phyloP scores from a whole-genome alignment of 2,329 filamentous ascomycete species.

The Ophiostoma triangulosporum region DNA sequence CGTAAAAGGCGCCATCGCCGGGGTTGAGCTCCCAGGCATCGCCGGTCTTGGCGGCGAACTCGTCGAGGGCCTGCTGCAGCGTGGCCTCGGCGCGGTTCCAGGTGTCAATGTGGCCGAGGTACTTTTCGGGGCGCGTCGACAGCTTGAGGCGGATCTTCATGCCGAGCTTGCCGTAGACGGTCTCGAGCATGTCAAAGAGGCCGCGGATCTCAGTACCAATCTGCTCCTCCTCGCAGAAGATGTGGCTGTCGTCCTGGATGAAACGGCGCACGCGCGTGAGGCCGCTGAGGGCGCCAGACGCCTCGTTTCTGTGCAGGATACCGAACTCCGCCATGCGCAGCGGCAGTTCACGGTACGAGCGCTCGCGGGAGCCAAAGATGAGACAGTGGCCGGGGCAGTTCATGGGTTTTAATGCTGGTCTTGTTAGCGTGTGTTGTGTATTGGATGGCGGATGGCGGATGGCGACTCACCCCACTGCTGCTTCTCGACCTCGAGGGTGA shows the following conservation, averaged over 20 bases:
- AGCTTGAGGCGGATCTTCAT: constrained; percentile 91
- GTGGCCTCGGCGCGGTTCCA: constrained; percentile 83
- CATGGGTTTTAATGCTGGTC: constrained; percentile 49
- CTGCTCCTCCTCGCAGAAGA: constrained; percentile 69
- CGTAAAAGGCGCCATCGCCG: constrained; percentile 95
- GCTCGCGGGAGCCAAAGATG: constrained; percentile 59
- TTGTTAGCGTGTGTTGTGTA: neutral
- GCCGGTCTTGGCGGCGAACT: constrained; percentile 45
- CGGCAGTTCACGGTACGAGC: constrained; percentile 69
- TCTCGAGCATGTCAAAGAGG: constrained; percentile 75
- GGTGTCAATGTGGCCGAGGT: constrained; percentile 69
- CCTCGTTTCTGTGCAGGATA: constrained; percentile 73
- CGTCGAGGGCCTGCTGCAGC: constrained; percentile 64
- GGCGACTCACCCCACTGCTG: constrained; percentile 26
- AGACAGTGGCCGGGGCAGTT: constrained; percentile 85
- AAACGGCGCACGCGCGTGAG: constrained; percentile 75
- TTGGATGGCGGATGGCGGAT: neutral
- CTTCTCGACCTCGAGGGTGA: constrained; percentile 64
- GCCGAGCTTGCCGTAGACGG: constrained; percentile 64
- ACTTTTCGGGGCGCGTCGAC: constrained; percentile 81
- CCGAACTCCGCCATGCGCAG: constrained; percentile 81
- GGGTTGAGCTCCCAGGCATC: constrained; percentile 82
- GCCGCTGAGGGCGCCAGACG: constrained; percentile 67
- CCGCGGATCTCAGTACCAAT: constrained; percentile 60
- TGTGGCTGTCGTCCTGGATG: constrained; percentile 84